Evolutionary conservation across 106 monocot genomes (phyloP).

Genomic region (Dendrobium officinale): DNA sequence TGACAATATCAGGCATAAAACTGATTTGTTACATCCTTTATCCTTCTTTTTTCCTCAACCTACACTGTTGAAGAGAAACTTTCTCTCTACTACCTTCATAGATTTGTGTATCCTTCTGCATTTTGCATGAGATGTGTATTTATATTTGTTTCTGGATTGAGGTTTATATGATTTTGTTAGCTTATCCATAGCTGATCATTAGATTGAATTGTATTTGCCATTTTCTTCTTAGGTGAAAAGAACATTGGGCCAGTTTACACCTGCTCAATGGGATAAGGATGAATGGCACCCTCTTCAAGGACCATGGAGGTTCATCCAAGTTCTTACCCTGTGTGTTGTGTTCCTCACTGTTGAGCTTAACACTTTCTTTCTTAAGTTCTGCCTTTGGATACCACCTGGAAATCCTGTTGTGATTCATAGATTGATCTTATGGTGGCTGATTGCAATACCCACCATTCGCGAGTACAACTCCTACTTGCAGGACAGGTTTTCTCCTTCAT

Average conservation of each 20-base stretch:
- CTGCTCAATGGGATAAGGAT: slow-evolving; percentile 65
- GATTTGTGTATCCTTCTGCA: neutral
- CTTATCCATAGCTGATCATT: neutral
- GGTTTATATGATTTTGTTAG: neutral
- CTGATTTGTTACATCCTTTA: neutral
- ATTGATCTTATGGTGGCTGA: slow-evolving; percentile 60
- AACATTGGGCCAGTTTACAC: slow-evolving; percentile 60
- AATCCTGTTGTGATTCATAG: slow-evolving; percentile 49
- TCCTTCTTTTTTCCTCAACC: neutral
- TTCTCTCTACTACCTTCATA: neutral
- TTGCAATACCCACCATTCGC: slow-evolving; percentile 64
- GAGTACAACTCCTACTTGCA: slow-evolving; percentile 66
- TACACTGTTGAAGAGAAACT: too few relatives aligned
- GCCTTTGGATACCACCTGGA: slow-evolving; percentile 64
- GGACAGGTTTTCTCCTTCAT: slow-evolving; percentile 33
- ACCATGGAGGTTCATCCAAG: slow-evolving; percentile 65
- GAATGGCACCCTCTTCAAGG: slow-evolving; percentile 57
- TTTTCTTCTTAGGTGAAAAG: slow-evolving; percentile 41
- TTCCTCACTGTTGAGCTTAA: slow-evolving; percentile 60
- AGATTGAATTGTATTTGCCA: neutral
- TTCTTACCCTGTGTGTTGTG: slow-evolving; percentile 40
- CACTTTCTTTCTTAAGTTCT: slow-evolving; percentile 67
- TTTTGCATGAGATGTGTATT: neutral
- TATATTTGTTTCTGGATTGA: too few relatives aligned
- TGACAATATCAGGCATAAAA: neutral